Conservation (phyloP, 192 early-diverging fungal species). For the Podila epigama region DNA sequence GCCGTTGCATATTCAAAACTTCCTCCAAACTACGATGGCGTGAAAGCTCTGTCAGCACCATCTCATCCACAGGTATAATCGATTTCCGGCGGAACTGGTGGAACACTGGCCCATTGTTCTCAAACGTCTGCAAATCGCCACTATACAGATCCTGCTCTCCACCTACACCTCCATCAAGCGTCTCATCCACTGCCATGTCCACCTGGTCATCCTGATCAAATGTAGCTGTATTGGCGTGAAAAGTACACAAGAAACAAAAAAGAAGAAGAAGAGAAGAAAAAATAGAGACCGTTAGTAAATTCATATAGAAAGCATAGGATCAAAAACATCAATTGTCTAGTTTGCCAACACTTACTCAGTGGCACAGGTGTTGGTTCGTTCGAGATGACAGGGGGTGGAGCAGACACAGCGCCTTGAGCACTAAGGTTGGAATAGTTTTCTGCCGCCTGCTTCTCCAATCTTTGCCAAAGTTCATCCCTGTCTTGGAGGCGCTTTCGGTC, state of each 20-base stretch:
- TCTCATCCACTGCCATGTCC: slow-evolving; percentile 26
- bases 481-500: slow-evolving; percentile 86
- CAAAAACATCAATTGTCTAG: background rate
- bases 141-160: slow-evolving; percentile 37
- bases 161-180: slow-evolving; percentile 7
- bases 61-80: slow-evolving; percentile 72
- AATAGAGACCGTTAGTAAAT: background rate
- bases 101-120: slow-evolving; percentile 41
- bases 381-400: slow-evolving; percentile 5
- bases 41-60: slow-evolving; percentile 61
- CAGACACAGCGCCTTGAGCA: slow-evolving; percentile 35
- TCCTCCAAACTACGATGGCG: slow-evolving; percentile 67
- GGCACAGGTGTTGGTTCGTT: slow-evolving; percentile 28
- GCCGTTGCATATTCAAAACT: slow-evolving; percentile 47
- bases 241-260: background rate
- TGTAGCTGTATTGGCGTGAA: slow-evolving; percentile 7
- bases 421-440: slow-evolving; percentile 46
- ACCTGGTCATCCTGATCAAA: slow-evolving; percentile 26
- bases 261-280: background rate
- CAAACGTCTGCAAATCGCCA: slow-evolving; percentile 57
- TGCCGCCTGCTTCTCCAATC: slow-evolving; percentile 66
- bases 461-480: slow-evolving; percentile 81
- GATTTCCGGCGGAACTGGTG: slow-evolving; percentile 68
- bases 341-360: slow-evolving; percentile 15
- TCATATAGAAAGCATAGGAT: background rate